phyloP scores from a whole-genome alignment of 352 stramenopile species.

The Phytophthora cactorum region DNA sequence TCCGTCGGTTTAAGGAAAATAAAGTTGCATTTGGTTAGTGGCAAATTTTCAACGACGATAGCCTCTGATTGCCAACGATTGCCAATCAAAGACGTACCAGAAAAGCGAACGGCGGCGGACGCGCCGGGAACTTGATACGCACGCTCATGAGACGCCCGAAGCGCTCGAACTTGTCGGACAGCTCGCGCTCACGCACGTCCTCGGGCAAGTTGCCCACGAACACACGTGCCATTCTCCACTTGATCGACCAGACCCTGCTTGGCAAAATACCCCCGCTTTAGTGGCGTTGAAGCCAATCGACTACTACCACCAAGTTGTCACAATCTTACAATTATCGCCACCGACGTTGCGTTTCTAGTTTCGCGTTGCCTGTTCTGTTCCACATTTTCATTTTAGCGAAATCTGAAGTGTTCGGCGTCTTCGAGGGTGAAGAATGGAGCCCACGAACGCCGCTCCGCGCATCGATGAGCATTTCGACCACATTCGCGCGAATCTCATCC shows the following conservation, averaged over 20 bases:
- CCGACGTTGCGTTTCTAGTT: slow-evolving; percentile 18
- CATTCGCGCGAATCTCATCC: slow-evolving; percentile 72
- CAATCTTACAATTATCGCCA: slow-evolving; percentile 2
- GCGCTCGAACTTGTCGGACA: slow-evolving; percentile 61
- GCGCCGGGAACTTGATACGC: slow-evolving; percentile 61
- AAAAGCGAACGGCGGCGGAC: slow-evolving; percentile 58
- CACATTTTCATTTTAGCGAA: neutral
- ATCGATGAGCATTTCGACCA: slow-evolving; percentile 75
- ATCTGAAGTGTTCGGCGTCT: neutral
- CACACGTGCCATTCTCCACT: slow-evolving; percentile 42
- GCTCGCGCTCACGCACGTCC: slow-evolving; percentile 57
- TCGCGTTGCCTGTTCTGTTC: neutral
- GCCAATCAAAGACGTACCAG: slow-evolving; percentile 45
- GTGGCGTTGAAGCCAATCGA: slow-evolving; percentile 10
- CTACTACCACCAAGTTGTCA: slow-evolving; percentile 4
- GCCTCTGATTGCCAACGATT: neutral
- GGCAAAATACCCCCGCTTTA: slow-evolving; percentile 7
- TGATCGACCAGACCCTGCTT: neutral
- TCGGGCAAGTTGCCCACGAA: slow-evolving; percentile 73
- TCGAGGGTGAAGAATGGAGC: slow-evolving; percentile 3
- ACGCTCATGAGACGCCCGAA: slow-evolving; percentile 54
- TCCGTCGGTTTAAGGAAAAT: neutral
- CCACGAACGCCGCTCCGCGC: slow-evolving; percentile 4
- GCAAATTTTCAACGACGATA: neutral
- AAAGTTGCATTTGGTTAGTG: slow-evolving; percentile 5